Evolutionary conservation across 169 alveolate species (phyloP).

Genomic region (Eimeria sp.): DNA sequence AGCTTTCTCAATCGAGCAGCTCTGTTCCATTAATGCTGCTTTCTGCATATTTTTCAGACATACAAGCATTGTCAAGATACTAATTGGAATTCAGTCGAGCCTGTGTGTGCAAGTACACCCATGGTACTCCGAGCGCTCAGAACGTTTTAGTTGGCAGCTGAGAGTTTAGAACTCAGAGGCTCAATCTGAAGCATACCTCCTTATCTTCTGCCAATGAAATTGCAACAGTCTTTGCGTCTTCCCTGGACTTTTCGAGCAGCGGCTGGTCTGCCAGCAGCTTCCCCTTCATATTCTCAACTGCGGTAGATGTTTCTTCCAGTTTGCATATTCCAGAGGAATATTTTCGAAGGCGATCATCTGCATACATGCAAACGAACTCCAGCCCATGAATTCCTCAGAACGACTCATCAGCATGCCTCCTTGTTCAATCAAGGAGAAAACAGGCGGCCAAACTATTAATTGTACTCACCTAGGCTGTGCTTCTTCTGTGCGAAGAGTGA

Average conservation of each 20-base stretch:
- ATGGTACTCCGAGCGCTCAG: background rate
- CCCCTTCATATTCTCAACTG: conserved; percentile 93
- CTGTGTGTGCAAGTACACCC: background rate
- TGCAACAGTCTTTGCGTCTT: conserved; percentile 79
- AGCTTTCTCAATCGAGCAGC: conserved; percentile 80
- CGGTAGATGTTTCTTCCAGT: conserved; percentile 94
- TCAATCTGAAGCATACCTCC: conserved; percentile 76
- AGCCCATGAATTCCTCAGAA: background rate
- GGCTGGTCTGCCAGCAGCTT: conserved; percentile 91
- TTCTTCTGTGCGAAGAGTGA: conserved; percentile 74
- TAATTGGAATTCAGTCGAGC: too few species aligned
- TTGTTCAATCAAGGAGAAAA: background rate
- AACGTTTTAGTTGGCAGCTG: background rate
- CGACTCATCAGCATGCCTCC: background rate
- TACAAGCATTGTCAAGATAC: conserved; percentile 55
- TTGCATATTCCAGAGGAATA: conserved; percentile 94
- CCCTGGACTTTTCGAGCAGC: conserved; percentile 90
- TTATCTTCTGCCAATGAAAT: conserved; percentile 84
- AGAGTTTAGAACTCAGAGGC: background rate
- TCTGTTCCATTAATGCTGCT: conserved; percentile 79
- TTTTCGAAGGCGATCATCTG: conserved; percentile 88
- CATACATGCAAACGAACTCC: background rate
- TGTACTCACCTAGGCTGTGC: conserved; percentile 77
- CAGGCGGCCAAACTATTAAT: background rate
- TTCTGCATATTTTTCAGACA: conserved; percentile 52